Evolutionary conservation across 257 asterid species (phyloP), one percentile per base, ranked within the genome.

Genomic region (Solanum paucissectum): DNA sequence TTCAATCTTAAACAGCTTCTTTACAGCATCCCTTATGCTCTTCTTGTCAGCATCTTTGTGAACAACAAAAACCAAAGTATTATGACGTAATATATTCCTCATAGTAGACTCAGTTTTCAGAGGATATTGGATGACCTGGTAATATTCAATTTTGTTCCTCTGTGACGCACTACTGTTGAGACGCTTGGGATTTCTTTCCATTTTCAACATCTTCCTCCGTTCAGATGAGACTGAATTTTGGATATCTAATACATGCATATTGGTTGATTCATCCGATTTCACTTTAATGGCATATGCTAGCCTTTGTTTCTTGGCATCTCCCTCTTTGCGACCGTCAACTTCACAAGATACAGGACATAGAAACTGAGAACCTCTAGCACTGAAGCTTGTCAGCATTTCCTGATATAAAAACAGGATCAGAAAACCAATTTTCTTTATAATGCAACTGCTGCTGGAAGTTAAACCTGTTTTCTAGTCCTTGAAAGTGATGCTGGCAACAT

Each of bases 1-100:
- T 89, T 75, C 85, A 60, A 92, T 82, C 81, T 89, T 90, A 52
- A 92, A 93, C 91, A 92, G 89, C 87, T 79, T 92, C 93, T 75
- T 77, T 49, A 86, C 92, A 73, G 93, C 92, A 14, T 90, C 93
- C 90, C 91, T 93, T 92, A 96, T 95, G 82, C 73, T 85, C 34
- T 88, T 91, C 95, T 96, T 96, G 88, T 93, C 92, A 83, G 98
- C 96, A 29, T 76, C 88, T 73, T 91, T 91, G 88, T 95, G 95
- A 27, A 95, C 98, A 33, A 91, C 90, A 85, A 96, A 96, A 82
- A 95, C 93, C 92, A 94, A 87, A 66, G 95, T 92, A 88, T 96
- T 94, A 34, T 84, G 84, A 52, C 91, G 93, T 27, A 90, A 23
- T 49, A 93, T 92, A 49, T 88, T 92, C 87, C 91, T 91, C 66